Conservation (phyloP, 371 early-diverging fungal species). For the Dinochytrium kinnereticum region DNA sequence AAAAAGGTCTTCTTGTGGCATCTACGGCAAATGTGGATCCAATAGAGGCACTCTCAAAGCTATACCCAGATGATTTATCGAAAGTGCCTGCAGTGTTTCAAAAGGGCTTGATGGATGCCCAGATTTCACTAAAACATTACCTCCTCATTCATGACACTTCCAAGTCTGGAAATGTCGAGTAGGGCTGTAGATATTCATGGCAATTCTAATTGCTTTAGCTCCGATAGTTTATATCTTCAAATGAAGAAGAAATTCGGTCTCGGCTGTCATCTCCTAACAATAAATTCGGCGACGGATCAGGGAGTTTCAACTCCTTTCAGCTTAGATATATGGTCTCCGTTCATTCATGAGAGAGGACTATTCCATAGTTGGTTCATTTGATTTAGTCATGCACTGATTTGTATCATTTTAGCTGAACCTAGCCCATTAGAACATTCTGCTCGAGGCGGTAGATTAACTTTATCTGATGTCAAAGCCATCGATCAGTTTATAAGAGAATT, state of each 20-base stretch:
- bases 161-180: slow-evolving; percentile 39
- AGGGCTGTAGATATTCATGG: neutral
- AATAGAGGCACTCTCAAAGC: slow-evolving; percentile 63
- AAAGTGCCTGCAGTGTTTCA: slow-evolving; percentile 27
- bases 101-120: slow-evolving; percentile 44
- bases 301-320: slow-evolving; percentile 28
- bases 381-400: neutral
- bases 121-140: slow-evolving; percentile 44
- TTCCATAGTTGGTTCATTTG: slow-evolving; percentile 6
- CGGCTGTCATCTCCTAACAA: slow-evolving; percentile 58
- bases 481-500: slow-evolving; percentile 65
- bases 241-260: slow-evolving; percentile 72
- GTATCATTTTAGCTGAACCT: neutral
- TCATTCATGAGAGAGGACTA: slow-evolving; percentile 26
- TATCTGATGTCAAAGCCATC: slow-evolving; percentile 29
- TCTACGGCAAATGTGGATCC: slow-evolving; percentile 82
- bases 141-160: slow-evolving; percentile 48
- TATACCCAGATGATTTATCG: slow-evolving; percentile 14
- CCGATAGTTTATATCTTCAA: slow-evolving; percentile 63
- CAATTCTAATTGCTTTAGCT: slow-evolving; percentile 43
- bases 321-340: slow-evolving; percentile 40
- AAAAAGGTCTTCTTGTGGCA: slow-evolving; percentile 69
- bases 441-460: slow-evolving; percentile 8
- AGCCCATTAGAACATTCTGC: slow-evolving; percentile 26
- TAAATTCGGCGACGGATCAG: slow-evolving; percentile 47